Percentiles rank a stretch among this genome's conserved stretches.
Conservation (phyloP, 2,329 filamentous ascomycete species). For the Delphinella strobiligena region DNA sequence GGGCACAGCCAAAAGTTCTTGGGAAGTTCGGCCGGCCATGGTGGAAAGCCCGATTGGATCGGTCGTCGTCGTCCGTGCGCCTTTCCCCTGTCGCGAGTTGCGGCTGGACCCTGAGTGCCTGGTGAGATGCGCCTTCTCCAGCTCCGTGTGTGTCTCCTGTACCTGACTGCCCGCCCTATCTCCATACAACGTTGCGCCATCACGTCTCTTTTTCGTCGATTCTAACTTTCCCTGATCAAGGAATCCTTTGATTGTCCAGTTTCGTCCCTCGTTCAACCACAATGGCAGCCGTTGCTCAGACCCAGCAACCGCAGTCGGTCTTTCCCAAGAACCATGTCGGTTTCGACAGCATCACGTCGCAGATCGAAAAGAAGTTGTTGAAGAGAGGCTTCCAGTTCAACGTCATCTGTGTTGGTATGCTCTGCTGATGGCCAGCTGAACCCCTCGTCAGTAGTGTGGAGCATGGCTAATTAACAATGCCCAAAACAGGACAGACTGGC, state of each 20-base stretch:
- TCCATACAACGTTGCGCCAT: no score
- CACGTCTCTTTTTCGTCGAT: no score
- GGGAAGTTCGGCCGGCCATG: neutral
- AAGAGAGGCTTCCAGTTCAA: constrained; percentile 99
- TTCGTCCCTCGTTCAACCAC: constrained; percentile 9
- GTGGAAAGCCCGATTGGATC: neutral
- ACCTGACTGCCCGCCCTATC: no score
- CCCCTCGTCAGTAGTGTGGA: neutral
- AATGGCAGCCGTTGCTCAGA: constrained; percentile 56
- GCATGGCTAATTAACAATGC: neutral
- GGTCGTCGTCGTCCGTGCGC: neutral
- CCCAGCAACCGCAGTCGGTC: constrained; percentile 38
- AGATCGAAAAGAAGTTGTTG: constrained; percentile 98
- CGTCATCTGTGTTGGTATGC: constrained; percentile 96
- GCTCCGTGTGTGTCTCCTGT: constrained; percentile 1
- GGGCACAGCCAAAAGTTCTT: neutral
- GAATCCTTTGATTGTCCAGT: neutral
- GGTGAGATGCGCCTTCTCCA: constrained; percentile 1
- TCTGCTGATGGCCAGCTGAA: constrained; percentile 3
- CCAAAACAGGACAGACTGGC: constrained; percentile 74
- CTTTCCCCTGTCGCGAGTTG: neutral
- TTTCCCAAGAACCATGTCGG: constrained; percentile 97
- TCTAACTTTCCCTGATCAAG: no score
- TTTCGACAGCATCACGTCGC: constrained; percentile 99
- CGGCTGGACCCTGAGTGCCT: neutral